Conservation (phyloP, 2,329 filamentous ascomycete species). For the Neofusicoccum sp. region DNA sequence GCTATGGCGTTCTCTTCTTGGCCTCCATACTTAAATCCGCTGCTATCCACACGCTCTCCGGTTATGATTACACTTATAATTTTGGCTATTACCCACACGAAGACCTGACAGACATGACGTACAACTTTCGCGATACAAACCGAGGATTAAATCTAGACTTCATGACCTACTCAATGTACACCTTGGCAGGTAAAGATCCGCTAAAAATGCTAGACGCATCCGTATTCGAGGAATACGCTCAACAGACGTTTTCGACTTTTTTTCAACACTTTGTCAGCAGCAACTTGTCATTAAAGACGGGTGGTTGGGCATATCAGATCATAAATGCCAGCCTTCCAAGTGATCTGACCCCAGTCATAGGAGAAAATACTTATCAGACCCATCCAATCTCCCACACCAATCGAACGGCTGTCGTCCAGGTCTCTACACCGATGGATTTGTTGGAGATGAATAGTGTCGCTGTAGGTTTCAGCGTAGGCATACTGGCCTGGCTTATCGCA, state of each 20-base stretch:
- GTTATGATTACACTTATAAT: too few relatives aligned
- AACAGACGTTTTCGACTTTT: constrained; percentile 33
- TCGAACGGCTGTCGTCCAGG: not conserved
- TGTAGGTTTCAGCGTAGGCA: constrained; percentile 23
- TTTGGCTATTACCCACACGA: too few relatives aligned
- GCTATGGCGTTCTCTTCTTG: constrained; percentile 26
- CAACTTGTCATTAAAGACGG: constrained; percentile 25
- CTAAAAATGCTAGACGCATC: constrained; percentile 26
- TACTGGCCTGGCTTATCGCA: constrained; percentile 22
- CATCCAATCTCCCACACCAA: not conserved
- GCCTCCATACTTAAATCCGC: constrained; percentile 23
- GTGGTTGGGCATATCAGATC: constrained; percentile 27
- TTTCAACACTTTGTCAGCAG: constrained; percentile 36
- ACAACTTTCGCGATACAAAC: constrained; percentile 28
- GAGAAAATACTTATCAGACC: too few relatives aligned
- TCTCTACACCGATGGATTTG: constrained; percentile 20
- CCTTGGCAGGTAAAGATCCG: constrained; percentile 27
- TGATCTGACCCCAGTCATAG: not conserved
- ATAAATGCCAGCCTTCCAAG: constrained; percentile 27
- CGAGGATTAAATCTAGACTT: constrained; percentile 33
- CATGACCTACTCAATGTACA: constrained; percentile 32
- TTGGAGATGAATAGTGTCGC: constrained; percentile 22
- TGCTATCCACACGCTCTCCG: not conserved
- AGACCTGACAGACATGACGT: constrained; percentile 28
- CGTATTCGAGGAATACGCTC: constrained; percentile 22